phyloP scores from a whole-genome alignment of 345 rosid genomes.

The Camelina hispida region DNA sequence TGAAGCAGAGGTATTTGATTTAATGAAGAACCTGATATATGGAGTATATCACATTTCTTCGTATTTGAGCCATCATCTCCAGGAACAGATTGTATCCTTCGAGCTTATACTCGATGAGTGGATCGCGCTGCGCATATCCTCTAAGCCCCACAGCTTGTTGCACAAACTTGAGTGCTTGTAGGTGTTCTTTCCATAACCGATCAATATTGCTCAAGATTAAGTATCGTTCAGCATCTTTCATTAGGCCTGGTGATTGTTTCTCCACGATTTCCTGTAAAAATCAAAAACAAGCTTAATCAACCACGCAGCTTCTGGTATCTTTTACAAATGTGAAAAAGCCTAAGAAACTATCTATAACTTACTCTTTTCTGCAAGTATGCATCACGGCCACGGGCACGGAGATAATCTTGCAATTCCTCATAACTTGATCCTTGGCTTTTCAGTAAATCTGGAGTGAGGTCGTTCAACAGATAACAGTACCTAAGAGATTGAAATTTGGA shows the following conservation, averaged over 20 bases:
- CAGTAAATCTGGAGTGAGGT: slow-evolving; percentile 77
- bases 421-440: slow-evolving; percentile 68
- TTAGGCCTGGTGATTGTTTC: slow-evolving; percentile 83
- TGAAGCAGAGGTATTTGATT: not conserved
- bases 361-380: slow-evolving; percentile 95
- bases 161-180: slow-evolving; percentile 92
- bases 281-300: slow-evolving; percentile 17
- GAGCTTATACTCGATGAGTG: slow-evolving; percentile 92
- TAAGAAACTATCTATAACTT: slow-evolving; percentile 20
- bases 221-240: slow-evolving; percentile 94
- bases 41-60: slow-evolving; percentile 95
- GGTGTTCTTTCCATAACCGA: slow-evolving; percentile 96
- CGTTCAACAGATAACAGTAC: slow-evolving; percentile 88
- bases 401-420: slow-evolving; percentile 76
- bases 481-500: slow-evolving; percentile 44
- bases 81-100: slow-evolving; percentile 96
- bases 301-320: slow-evolving; percentile 25
- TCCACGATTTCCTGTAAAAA: slow-evolving; percentile 67
- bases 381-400: slow-evolving; percentile 78
- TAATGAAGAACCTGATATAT: slow-evolving; percentile 75
- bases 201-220: slow-evolving; percentile 89
- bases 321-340: slow-evolving; percentile 1
- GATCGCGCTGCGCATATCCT: slow-evolving; percentile 98
- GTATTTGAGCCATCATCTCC: slow-evolving; percentile 98
- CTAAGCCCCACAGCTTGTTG: slow-evolving; percentile 97